Base-by-base conservation (phyloP, 345 rosid genomes). In the sweet orange (Citrus sinensis) region DNA sequence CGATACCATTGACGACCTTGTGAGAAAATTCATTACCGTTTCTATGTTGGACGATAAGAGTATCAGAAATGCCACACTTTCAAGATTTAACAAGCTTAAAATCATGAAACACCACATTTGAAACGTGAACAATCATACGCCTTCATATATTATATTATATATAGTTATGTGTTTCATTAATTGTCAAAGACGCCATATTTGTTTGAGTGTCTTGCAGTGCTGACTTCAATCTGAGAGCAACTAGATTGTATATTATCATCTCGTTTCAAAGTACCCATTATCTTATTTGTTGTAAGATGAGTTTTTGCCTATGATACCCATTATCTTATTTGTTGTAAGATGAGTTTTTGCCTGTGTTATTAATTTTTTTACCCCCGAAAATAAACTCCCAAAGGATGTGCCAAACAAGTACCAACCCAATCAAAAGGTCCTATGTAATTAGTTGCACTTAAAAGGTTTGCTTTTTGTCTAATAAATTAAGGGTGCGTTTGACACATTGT, bases 21-120 rank as follows among this genome's bases (percentile, higher is more conserved):
- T 60, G 30, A 85, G 77, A 77, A 87, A 74, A 59, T 65, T 87
- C 20, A 79, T 30, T 61, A 80, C 84, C 19, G 67, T 56, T 67
- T 59, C 81, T 37, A 78, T 65, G 27, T 30, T 62, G 64, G 75
- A 69, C 29, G 58, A 56, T 54, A 29, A 75, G 51, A 65, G 29
- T 70, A 25, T 67, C 32, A 30, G 42, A 63, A 75, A 69, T 74
- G 65, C 8, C 7, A 76, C 70, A 39, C 62, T 71, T 69, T 59
- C 66, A 27, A 63, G 67, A 25, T 6, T 77, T 32, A 8, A 25
- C 34, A 69, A 22, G 35, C 77, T 46, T 66, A 79, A 25, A 78
- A 59, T 66, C 70, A 66, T 74, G 30, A 32, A 65, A 70, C 60
- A 24, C 19, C 49, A 32, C 60, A 14, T 60, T 7, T 59, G 64